These are phyloP conservation scores for Polyporus arcularius DNA, from an alignment of 768 basidiomycete species.

Conservation along the genomic window DNA sequence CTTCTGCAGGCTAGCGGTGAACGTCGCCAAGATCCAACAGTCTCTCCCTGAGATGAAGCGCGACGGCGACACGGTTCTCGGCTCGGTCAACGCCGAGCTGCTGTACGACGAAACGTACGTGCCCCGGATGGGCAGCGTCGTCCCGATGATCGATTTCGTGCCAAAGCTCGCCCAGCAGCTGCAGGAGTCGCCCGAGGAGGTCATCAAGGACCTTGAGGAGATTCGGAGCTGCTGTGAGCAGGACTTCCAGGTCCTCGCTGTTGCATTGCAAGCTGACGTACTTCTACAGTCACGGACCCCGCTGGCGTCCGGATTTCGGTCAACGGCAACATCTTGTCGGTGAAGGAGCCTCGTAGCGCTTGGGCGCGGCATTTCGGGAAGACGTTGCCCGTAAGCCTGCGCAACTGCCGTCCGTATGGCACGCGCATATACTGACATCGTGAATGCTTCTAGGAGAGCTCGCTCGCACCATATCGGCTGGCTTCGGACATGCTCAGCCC, in stretches of 20 bases:
- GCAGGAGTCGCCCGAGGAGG: constrained; percentile 68
- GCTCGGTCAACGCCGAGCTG: constrained; percentile 66
- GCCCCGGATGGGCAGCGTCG: constrained; percentile 63
- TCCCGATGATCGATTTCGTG: constrained; percentile 77
- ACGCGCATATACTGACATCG: not conserved
- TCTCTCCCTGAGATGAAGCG: constrained; percentile 90
- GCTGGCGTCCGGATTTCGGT: constrained; percentile 86
- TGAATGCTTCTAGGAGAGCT: constrained; percentile 40
- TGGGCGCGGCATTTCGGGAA: constrained; percentile 73
- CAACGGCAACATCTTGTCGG: constrained; percentile 76
- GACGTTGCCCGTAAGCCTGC: constrained; percentile 53
- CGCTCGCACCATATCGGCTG: constrained; percentile 67
- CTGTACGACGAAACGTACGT: constrained; percentile 72
- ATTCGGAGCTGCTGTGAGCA: constrained; percentile 68
- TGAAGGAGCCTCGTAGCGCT: constrained; percentile 70
- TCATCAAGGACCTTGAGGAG: constrained; percentile 74
- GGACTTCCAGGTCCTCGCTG: not conserved
- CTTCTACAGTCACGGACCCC: constrained; percentile 73
- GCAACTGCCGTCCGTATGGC: not conserved
- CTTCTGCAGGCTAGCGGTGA: constrained; percentile 68
- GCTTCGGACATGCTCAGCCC: constrained; percentile 69
- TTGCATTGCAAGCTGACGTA: not conserved
- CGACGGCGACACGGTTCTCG: constrained; percentile 78
- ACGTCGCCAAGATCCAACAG: constrained; percentile 86
- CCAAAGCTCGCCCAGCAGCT: constrained; percentile 73